These are phyloP conservation scores for Talaromyces sp. DNA, from an alignment of 2,329 filamentous ascomycete genomes.

Conservation along the genomic window DNA sequence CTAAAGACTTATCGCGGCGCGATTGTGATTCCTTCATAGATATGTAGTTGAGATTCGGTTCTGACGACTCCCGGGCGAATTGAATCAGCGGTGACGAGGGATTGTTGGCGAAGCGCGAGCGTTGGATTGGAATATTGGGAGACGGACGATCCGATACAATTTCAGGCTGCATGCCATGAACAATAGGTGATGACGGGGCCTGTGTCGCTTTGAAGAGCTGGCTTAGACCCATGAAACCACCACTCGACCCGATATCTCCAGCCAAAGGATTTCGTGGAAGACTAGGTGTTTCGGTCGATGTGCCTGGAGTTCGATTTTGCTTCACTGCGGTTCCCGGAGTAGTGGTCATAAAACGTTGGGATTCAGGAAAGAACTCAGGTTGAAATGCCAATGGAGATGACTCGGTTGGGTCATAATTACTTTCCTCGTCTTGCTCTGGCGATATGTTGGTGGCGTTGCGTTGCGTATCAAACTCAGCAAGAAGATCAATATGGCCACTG, in stretches of 20 bases:
- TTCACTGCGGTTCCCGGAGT: slow-evolving; percentile 46
- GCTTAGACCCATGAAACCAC: slow-evolving; percentile 48
- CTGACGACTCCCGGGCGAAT: slow-evolving; percentile 41
- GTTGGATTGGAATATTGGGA: slow-evolving; percentile 50
- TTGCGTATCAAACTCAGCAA: slow-evolving; percentile 40
- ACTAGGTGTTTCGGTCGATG: slow-evolving; percentile 40
- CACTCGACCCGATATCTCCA: slow-evolving; percentile 37
- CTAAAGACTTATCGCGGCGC: slow-evolving; percentile 38
- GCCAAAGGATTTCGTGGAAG: slow-evolving; percentile 48
- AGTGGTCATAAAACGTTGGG: slow-evolving; percentile 48
- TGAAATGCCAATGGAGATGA: slow-evolving; percentile 43
- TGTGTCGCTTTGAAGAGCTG: slow-evolving; percentile 54
- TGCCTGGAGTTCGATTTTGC: slow-evolving; percentile 31
- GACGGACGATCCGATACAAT: slow-evolving; percentile 51
- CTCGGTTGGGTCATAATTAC: slow-evolving; percentile 33
- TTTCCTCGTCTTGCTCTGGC: slow-evolving; percentile 57
- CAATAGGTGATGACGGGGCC: slow-evolving; percentile 49
- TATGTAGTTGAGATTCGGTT: slow-evolving; percentile 48
- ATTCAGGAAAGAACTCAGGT: slow-evolving; percentile 49
- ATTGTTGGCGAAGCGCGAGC: slow-evolving; percentile 34
- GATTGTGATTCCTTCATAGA: slow-evolving; percentile 51
- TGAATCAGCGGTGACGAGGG: slow-evolving; percentile 44
- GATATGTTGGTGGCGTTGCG: slow-evolving; percentile 24
- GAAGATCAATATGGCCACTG: slow-evolving; percentile 47
- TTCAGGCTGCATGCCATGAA: slow-evolving; percentile 39